Evolutionary conservation across 2,329 filamentous ascomycete genomes (phyloP).

Genomic region (Ilyonectria sp.): DNA sequence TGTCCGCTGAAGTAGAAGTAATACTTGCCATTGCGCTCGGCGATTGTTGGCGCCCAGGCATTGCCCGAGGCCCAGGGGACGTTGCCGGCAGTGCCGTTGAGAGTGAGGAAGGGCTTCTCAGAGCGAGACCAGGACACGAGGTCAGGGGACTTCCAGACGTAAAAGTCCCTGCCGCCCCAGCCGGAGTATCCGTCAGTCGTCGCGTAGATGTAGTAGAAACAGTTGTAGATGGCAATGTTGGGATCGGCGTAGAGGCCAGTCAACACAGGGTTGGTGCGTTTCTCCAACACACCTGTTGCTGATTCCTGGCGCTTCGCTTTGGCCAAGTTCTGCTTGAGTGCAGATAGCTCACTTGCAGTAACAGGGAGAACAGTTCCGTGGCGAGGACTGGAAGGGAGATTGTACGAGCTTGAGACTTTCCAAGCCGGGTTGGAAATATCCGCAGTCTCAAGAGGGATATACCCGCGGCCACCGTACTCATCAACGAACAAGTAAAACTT

Average conservation of each 20-base stretch:
- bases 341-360: constrained; percentile 54
- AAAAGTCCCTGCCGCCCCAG: constrained; percentile 64
- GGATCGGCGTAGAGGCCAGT: constrained; percentile 61
- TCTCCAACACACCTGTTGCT: constrained; percentile 11
- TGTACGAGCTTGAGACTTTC: constrained; percentile 62
- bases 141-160: constrained; percentile 62
- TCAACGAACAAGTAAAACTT: constrained; percentile 71
- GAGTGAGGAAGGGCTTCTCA: constrained; percentile 58
- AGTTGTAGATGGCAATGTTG: constrained; percentile 61
- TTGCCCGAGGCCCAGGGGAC: constrained; percentile 78
- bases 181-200: constrained; percentile 62
- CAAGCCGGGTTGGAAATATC: constrained; percentile 65
- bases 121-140: constrained; percentile 60
- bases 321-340: constrained; percentile 18
- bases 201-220: constrained; percentile 63
- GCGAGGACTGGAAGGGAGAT: constrained; percentile 64
- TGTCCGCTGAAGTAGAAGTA: constrained; percentile 74
- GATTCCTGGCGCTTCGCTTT: constrained; percentile 8
- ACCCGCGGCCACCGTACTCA: constrained; percentile 66
- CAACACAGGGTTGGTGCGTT: constrained; percentile 53
- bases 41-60: constrained; percentile 77
- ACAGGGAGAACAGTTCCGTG: constrained; percentile 69
- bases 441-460: constrained; percentile 66
- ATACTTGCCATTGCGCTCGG: constrained; percentile 71
- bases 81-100: constrained; percentile 63